phyloP scores from a whole-genome alignment of 2,329 filamentous ascomycete genomes.

The Lasiodiplodia hormozganensis region DNA sequence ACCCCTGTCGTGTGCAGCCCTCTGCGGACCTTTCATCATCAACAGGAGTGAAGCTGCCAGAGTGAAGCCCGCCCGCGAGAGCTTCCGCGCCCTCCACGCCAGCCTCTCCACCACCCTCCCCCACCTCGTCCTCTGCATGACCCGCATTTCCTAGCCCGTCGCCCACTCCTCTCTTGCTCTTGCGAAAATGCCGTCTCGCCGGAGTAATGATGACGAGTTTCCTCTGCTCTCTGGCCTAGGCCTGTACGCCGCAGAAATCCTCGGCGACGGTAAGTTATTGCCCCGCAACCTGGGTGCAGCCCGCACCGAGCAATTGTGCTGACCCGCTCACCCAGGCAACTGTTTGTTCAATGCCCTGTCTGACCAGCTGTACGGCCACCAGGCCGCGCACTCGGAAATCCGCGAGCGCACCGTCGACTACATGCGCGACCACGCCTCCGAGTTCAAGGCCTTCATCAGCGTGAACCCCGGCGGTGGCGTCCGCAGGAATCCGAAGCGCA shows the following conservation, averaged over 20 bases:
- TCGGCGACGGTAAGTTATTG: conserved; percentile 65
- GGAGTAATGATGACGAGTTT: conserved; percentile 53
- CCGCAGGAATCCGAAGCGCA: conserved; percentile 59
- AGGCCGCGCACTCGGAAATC: conserved; percentile 64
- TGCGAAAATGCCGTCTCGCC: conserved; percentile 33
- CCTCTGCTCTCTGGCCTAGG: conserved; percentile 63
- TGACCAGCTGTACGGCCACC: conserved; percentile 70
- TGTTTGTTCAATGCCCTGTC: conserved; percentile 73
- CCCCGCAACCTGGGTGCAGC: conserved; percentile 1
- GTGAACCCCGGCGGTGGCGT: conserved; percentile 51
- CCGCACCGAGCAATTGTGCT: conserved; percentile 28
- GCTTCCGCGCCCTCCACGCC: conserved; percentile 37
- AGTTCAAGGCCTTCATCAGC: conserved; percentile 71
- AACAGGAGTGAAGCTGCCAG: conserved; percentile 29
- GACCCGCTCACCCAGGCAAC: conserved; percentile 60
- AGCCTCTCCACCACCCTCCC: conserved; percentile 36
- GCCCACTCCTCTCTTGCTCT: conserved; percentile 28
- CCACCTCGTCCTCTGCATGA: conserved; percentile 35
- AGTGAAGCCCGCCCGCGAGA: conserved; percentile 25
- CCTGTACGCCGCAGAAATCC: conserved; percentile 65
- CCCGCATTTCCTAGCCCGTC: conserved; percentile 32
- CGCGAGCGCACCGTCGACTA: conserved; percentile 66
- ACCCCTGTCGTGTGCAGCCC: conserved; percentile 25
- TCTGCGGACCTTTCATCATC: conserved; percentile 27
- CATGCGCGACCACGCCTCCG: conserved; percentile 65